Percentiles rank a stretch among this genome's conserved stretches.
Evolutionary conservation across 176 grass and related monocot genomes (phyloP).

Genomic region (Phragmites australis): DNA sequence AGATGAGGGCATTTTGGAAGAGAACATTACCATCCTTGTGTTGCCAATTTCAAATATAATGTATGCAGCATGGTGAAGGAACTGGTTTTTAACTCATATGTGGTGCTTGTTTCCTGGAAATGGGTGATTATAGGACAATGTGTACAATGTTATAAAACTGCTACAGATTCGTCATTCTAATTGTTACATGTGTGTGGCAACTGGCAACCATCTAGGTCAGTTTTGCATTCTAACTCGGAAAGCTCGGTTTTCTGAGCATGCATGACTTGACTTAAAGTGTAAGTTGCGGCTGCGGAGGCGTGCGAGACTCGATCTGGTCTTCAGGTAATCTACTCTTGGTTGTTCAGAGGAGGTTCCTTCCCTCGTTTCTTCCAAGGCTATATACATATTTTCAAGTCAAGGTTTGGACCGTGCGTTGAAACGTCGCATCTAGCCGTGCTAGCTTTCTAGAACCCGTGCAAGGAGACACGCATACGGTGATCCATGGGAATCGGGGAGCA

Average conservation of each 20-base stretch:
- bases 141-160: neutral
- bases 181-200: neutral
- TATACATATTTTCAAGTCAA: slow-evolving; percentile 4
- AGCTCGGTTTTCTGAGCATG: neutral
- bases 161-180: neutral
- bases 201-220: neutral
- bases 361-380: neutral
- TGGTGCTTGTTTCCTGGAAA: neutral
- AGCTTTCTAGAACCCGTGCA: slow-evolving; percentile 23
- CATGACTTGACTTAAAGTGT: neutral
- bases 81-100: neutral
- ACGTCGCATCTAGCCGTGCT: slow-evolving; percentile 12
- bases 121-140: neutral
- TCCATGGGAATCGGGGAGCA: neutral
- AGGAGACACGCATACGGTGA: neutral
- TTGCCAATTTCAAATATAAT: slow-evolving; percentile 18
- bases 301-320: neutral
- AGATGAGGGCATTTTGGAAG: slow-evolving; percentile 35
- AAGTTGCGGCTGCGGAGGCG: neutral
- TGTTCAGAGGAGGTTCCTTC: neutral
- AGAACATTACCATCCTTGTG: slow-evolving; percentile 17
- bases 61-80: slow-evolving; percentile 18
- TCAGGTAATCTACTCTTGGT: neutral
- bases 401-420: slow-evolving; percentile 41
- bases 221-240: neutral